Base-by-base conservation (phyloP, 768 basidiomycete genomes). In the Termitomyces sp. region DNA sequence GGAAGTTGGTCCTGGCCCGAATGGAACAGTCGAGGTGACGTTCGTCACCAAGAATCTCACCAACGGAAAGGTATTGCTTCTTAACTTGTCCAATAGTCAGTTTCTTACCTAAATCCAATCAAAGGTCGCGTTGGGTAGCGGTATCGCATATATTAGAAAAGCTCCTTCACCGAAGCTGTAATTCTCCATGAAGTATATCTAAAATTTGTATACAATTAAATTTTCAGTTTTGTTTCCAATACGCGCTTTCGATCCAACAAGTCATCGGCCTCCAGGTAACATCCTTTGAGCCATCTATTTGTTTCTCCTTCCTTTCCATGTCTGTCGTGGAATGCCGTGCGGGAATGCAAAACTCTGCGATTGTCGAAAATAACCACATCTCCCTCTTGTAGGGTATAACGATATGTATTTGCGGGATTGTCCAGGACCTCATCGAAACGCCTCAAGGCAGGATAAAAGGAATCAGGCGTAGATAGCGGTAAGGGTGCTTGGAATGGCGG, bases 401-500 rank as follows among this genome's bases (percentile, higher is more conserved):
- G 69, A 58, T 81, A 89, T 41, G 76, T 77, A 25, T 78, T 80
- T 11, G 63, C 63, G 0, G 78, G 75, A 17, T 80, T 76, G 51
- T 86, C 80, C 2, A 95, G 68, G 12, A 86, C 63, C 0, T 70
- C 65, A 2, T 85, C 79, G 62, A 94, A 98, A 16, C 71, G 69
- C 3, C 66, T 61, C 3, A 98, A 73, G 4, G 91, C 89, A 1
- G 73, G 63, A 64, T 87, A 90, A 63, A 92, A 87, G 32, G 70
- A 69, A 6, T 67, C 59, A 0, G 85, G 81, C 4, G 86, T 86
- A 32, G 71, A 66, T 19, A 80, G 66, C 0, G 80, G 75, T 9
- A 94, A 76, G 0, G 92, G 88, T 0, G 89, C 94, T 73, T 96
- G 94, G 80, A 98, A 98, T 0, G 95, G 95, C 0, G 96, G 96